Evolutionary conservation across 2,329 filamentous ascomycete species (phyloP).

Genomic region (Lachnellula occidentalis): DNA sequence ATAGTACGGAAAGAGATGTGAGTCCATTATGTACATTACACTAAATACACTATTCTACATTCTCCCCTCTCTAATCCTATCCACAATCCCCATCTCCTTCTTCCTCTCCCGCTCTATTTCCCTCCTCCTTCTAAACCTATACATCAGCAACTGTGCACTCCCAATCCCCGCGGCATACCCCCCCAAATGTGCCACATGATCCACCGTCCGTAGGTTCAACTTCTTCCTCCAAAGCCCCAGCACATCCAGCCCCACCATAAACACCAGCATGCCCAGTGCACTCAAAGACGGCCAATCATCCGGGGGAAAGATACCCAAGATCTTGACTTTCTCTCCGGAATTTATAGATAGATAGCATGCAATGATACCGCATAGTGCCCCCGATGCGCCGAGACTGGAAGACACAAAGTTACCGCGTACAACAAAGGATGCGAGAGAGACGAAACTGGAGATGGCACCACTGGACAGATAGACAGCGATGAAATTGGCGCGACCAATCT

Average conservation of each 20-base stretch:
- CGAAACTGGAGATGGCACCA: conserved; percentile 53
- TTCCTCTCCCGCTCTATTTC: conserved; percentile 20
- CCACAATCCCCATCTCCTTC: conserved; percentile 16
- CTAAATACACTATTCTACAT: background rate
- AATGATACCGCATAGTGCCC: conserved; percentile 55
- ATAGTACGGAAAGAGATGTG: background rate
- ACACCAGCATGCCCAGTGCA: conserved; percentile 48
- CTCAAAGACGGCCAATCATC: conserved; percentile 47
- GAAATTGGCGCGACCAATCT: conserved; percentile 64
- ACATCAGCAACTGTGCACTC: conserved; percentile 22
- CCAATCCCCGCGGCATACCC: conserved; percentile 31
- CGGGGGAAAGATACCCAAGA: conserved; percentile 50
- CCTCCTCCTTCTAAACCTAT: conserved; percentile 19
- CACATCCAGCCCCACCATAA: conserved; percentile 45
- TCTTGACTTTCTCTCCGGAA: conserved; percentile 49
- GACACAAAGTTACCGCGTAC: conserved; percentile 34
- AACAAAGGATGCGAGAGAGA: conserved; percentile 45
- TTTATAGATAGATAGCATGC: conserved; percentile 59
- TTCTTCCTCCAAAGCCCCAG: conserved; percentile 28
- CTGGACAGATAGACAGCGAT: conserved; percentile 59
- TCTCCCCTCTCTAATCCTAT: conserved; percentile 18
- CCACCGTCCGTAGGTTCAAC: conserved; percentile 13
- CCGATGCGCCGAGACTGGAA: conserved; percentile 61
- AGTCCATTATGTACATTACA: background rate
- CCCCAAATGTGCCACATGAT: conserved; percentile 35